Conservation (phyloP, 1,284 basidiomycete genomes). For the Xerocomus nothofagi region DNA sequence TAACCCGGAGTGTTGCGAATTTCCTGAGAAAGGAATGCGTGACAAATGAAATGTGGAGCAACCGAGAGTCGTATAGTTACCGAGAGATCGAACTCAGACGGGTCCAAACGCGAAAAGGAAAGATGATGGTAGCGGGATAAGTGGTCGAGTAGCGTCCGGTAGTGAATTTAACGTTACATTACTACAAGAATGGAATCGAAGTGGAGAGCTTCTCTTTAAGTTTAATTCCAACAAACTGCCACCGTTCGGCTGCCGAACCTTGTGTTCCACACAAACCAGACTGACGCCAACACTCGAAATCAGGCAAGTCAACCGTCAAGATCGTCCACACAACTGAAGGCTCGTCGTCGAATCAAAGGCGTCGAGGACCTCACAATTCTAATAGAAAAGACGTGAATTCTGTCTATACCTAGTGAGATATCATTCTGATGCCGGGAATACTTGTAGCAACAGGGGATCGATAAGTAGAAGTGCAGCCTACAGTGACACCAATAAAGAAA, state of each 20-base stretch:
- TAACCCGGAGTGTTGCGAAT: background rate
- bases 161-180: background rate
- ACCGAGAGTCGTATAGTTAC: constrained; percentile 1
- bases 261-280: background rate
- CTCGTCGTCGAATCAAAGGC: background rate
- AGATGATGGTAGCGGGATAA: background rate
- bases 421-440: constrained; percentile 33
- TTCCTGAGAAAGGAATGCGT: constrained; percentile 17
- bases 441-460: constrained; percentile 32
- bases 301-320: background rate
- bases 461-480: constrained; percentile 32
- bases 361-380: constrained; percentile 1
- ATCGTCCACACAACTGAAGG: background rate
- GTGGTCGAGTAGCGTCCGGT: background rate
- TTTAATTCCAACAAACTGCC: constrained; percentile 16
- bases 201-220: constrained; percentile 24
- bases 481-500: constrained; percentile 31
- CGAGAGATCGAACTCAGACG: constrained; percentile 1
- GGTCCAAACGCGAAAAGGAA: background rate
- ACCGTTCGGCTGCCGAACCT: constrained; percentile 11
- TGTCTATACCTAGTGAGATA: constrained; percentile 35
- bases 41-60: constrained; percentile 11
- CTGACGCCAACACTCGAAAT: background rate
- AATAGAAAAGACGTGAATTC: constrained; percentile 22
- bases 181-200: constrained; percentile 5